Evolutionary conservation across 768 basidiomycete species (phyloP), one percentile per base, ranked within the genome.

Genomic region (Daedaleopsis sinensis): DNA sequence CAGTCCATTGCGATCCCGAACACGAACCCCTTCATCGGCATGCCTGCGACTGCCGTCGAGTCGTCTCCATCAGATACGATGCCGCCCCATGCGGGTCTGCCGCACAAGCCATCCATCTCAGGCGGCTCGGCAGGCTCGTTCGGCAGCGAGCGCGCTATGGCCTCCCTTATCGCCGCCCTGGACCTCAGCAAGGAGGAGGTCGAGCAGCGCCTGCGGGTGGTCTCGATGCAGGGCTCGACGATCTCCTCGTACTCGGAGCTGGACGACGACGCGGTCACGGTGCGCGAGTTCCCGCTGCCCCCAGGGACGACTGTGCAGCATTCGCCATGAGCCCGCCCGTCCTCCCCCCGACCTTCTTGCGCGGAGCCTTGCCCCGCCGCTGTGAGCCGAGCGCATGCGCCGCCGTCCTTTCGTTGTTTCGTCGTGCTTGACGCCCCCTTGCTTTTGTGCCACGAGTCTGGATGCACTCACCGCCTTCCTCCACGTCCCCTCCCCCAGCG

Each of bases 101-200:
- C 50, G 10, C 21, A 73, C 1, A 70, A 72, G 8, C 64, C 68
- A 8, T 80, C 80, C 3, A 63, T 71, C 23, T 70, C 78, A 0
- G 80, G 82, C 16, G 70, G 71, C n/a, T 70, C 77, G 13, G 80
- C 65, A 39, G 66, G 49, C 16, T 19, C 53, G 27, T 67, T 67
- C 49, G 64, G 77, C 62, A 83, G 79, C 51, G 79, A 84, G 55
- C 81, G 79, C 48, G 87, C 87, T 16, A 73, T 90, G 65, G 79
- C 78, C 68, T 86, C 85, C n/a, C 77, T 90, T 54, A 81, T 90
- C 59, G 88, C 85, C 21, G 88, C 85, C n/a, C 79, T 91, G 46
- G 81, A 86, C 38, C 74, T 80, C 2, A 70, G 80, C 1, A 76
- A 79, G 48, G 77, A 79, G 38, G 79, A 82, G 57, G 77, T 79